Evolutionary conservation across 2,329 filamentous ascomycete genomes (phyloP), one percentile per base, ranked within the genome.

Genomic region (Fusarium sp.): DNA sequence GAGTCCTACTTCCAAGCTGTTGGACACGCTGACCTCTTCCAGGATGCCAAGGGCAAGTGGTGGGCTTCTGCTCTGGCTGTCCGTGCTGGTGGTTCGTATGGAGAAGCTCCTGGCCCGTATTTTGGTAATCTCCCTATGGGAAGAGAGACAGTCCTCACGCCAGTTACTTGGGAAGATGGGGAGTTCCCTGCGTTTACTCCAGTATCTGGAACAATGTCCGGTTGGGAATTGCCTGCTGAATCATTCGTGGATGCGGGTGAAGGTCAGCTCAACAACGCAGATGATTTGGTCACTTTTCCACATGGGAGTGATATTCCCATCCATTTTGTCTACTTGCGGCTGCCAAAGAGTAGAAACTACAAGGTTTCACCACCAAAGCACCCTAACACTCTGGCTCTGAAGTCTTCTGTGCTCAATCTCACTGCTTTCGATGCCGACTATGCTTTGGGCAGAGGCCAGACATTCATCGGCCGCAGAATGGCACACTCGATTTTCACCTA

Each of bases 381-480:
- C 47, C 73, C 75, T 0, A 73, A 81, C 59, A 78, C 77, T 0
- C 76, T 88, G 0, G 76, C 76, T 1, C 69, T 88, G 1, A 77
- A 64, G 3, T 81, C 84, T 0, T 85, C 82, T 0, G 74, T 69
- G 0, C 74, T 85, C 1, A 85, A 87, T 57, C 76, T 88, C 5
- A 87, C 83, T 0, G 83, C 78, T 2, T 60, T 56, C 72, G 58
- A 58, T 31, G 59, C 35, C 6, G 61, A 65, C 15, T 59, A 43
- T 19, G 38, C 49, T 2, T 26, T 59, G 4, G 58, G 53, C 3
- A 38, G 64, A 26, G 64, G 64, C 4, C 55, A 64, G 12, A 70
- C 83, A 0, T 85, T 88, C 41, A 75, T 88, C 15, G 81, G 80
- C 0, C 77, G 82, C 3, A 77, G 84, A 2, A 85, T 88, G 68